Evolutionary conservation across 768 basidiomycete species (phyloP).

Genomic region (Ephemerocybe angulata): DNA sequence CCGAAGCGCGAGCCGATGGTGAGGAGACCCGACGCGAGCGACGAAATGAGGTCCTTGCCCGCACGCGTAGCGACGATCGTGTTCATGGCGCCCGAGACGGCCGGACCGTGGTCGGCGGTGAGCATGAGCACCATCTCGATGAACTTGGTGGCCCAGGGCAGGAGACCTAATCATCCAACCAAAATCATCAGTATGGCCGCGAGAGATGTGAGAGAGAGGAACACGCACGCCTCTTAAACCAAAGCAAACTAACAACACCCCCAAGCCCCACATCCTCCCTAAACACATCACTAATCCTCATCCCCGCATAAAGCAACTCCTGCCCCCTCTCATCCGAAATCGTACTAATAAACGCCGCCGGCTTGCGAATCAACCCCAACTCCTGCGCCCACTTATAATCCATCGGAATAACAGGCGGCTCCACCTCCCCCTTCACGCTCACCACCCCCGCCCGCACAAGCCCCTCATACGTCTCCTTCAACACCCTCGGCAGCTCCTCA

Average conservation of each 20-base stretch:
- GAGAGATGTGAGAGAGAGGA: conserved; percentile 10
- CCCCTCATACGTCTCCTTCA: conserved; percentile 80
- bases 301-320: conserved; percentile 96
- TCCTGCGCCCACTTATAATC: conserved; percentile 99
- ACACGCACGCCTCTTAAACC: conserved; percentile 87
- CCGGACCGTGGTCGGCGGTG: conserved; percentile 97
- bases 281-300: conserved; percentile 99
- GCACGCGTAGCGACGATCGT: conserved; percentile 98
- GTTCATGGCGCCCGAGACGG: conserved; percentile 99
- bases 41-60: conserved; percentile 98
- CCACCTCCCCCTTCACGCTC: conserved; percentile 68
- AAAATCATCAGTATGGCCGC: neutral
- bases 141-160: conserved; percentile 94
- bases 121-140: conserved; percentile 99
- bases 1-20: conserved; percentile 98
- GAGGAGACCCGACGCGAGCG: conserved; percentile 90
- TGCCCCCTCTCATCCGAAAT: conserved; percentile 99
- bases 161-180: conserved; percentile 47
- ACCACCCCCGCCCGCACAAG: conserved; percentile 73
- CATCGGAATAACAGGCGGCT: conserved; percentile 98
- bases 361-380: conserved; percentile 96
- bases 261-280: conserved; percentile 96
- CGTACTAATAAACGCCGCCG: conserved; percentile 97
- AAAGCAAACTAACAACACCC: conserved; percentile 91
- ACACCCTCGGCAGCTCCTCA: conserved; percentile 85